Evolutionary conservation across 352 stramenopile genomes (phyloP), one percentile per base, ranked within the genome.

Genomic region (Phytophthora citrophthora): DNA sequence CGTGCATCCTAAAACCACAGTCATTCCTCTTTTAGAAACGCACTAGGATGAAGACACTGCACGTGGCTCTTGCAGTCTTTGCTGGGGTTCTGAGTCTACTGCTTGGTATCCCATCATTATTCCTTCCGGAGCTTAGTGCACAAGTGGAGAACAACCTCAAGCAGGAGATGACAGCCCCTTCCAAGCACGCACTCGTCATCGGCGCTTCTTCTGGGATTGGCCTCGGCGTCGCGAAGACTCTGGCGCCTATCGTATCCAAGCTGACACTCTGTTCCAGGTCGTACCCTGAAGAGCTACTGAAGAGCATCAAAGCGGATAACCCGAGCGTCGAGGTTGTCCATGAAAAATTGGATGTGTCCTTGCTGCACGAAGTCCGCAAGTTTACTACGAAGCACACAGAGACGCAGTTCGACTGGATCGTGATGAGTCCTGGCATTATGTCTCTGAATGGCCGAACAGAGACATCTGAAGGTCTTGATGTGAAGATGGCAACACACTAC

Each of bases 401-500:
- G 4, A 63, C 61, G 24, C 18, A 61, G 58, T 73, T 73, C 40
- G 64, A 73, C 20, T 73, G 47, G 46, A 57, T 73, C 16, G 48
- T 73, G 10, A 64, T 69, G 58, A 65, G 43, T 20, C 64, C 64
- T 1, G 64, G 46, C 4, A 58, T 72, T 18, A 60, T 63, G 51
- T 61, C 45, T 13, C 3, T 70, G 11, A 40, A 56, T 16, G 51
- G 26, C 9, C 59, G 60, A 27, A 65, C 45, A 2, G 65, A 74
- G 32, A 74, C 65, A 0, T 15, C 53, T 1, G 65, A 74, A 18
- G 65, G 60, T 24, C 48, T 74, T 0, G 65, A 70, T 26, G 38
- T 64, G 5, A 58, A 65, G 54, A 64, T 70, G 59, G 59, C 40
- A 12, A 73, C 60, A 7, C 65, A 73, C 29, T 73, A 70, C 36